A percentile compares a stretch with the other conserved stretches of the same genome.
These are phyloP conservation scores for Yarrowia divulgata DNA, from an alignment of 805 yeast genomes.

Conservation along the genomic window DNA sequence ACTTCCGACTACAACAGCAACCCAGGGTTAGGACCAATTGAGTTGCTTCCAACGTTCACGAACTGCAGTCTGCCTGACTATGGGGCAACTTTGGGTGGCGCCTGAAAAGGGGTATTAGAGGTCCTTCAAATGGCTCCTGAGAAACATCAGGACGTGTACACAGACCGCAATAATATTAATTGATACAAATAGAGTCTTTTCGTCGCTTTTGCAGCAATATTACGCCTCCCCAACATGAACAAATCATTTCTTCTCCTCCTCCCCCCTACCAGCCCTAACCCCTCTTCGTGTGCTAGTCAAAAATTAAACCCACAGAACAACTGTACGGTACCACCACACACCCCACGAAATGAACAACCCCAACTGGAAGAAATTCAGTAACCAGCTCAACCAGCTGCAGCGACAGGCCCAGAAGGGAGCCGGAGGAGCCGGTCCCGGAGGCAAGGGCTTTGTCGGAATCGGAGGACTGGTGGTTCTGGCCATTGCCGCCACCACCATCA, in stretches of 20 bases:
- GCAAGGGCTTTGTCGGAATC: conserved; percentile 62
- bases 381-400: conserved; percentile 38
- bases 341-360: conserved; percentile 34
- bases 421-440: conserved; percentile 51
- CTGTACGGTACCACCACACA: background rate
- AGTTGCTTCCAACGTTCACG: conserved; percentile 29
- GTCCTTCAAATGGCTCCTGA: background rate
- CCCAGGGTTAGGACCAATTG: conserved; percentile 24
- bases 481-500: conserved; percentile 61
- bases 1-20: conserved; percentile 2
- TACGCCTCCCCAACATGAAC: background rate
- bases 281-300: conserved; percentile 1
- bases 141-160: background rate
- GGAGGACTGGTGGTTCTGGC: conserved; percentile 68
- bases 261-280: conserved; percentile 6
- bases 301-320: background rate
- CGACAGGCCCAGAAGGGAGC: conserved; percentile 35
- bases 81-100: conserved; percentile 31
- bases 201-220: background rate
- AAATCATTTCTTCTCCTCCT: background rate
- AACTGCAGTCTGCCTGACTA: conserved; percentile 7
- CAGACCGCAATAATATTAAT: background rate
- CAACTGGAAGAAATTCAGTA: conserved; percentile 36
- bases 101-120: background rate
- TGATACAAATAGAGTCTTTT: background rate